Conservation (phyloP, 768 basidiomycete species). For the Leucocoprinus leucothites region DNA sequence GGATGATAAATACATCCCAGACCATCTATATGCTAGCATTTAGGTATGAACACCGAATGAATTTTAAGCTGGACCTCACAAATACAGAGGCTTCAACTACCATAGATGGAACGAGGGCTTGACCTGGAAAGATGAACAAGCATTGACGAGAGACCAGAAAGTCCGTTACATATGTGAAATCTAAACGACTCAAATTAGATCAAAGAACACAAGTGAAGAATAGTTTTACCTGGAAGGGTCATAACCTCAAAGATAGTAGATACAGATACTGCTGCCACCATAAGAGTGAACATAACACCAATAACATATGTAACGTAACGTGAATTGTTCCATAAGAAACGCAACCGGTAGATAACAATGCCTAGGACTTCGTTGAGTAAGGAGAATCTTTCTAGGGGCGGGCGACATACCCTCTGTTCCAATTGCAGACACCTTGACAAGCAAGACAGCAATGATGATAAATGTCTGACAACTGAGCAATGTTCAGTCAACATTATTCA, state of each 20-base stretch:
- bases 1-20: conserved; percentile 5
- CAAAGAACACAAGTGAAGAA: too few relatives aligned
- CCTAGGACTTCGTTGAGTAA: not conserved
- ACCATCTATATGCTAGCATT: not conserved
- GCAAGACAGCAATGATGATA: not conserved
- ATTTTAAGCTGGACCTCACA: not conserved
- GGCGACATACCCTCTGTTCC: not conserved
- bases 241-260: not conserved
- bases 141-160: not conserved
- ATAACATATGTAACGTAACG: conserved; percentile 1
- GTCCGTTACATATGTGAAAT: too few relatives aligned
- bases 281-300: not conserved
- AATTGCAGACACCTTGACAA: not conserved
- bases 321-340: not conserved
- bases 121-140: not conserved
- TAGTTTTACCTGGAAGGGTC: not conserved
- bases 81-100: not conserved
- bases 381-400: not conserved
- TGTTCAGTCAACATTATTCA: not conserved
- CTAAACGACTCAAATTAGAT: too few relatives aligned
- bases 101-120: not conserved
- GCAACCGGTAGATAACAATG: conserved; percentile 3
- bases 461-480: not conserved
- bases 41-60: too few relatives aligned
- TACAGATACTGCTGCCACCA: not conserved